Evolutionary conservation across 805 yeast genomes (phyloP).

Genomic region (Ogataea angusta): DNA sequence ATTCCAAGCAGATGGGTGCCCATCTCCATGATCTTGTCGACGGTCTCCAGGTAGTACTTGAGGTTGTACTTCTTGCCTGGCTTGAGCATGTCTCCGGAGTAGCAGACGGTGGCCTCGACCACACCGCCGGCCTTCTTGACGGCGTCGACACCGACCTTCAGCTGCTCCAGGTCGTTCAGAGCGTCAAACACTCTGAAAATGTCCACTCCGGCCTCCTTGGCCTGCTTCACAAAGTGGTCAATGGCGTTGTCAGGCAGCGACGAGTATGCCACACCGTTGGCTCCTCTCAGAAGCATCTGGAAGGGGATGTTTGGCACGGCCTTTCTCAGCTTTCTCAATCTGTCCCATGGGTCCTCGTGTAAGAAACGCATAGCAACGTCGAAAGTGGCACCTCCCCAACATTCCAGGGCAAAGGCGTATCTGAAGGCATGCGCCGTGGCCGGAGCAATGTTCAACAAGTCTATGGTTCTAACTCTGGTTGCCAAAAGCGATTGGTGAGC

Average conservation of each 20-base stretch:
- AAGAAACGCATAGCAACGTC: slow-evolving; percentile 98
- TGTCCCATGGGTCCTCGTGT: slow-evolving; percentile 98
- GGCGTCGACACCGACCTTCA: slow-evolving; percentile 96
- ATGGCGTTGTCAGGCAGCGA: slow-evolving; percentile 98
- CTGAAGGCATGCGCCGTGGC: slow-evolving; percentile 86
- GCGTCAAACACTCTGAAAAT: slow-evolving; percentile 98
- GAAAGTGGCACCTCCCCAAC: slow-evolving; percentile 99
- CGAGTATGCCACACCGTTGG: slow-evolving; percentile 98
- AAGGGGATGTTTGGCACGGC: slow-evolving; percentile 97
- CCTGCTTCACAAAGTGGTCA: slow-evolving; percentile 93
- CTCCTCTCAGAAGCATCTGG: slow-evolving; percentile 99
- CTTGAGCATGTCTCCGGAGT: slow-evolving; percentile 97
- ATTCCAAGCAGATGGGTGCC: slow-evolving; percentile 98
- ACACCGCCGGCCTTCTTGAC: slow-evolving; percentile 99
- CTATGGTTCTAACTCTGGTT: slow-evolving; percentile 94
- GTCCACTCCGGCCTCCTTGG: slow-evolving; percentile 94
- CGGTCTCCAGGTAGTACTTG: slow-evolving; percentile 79
- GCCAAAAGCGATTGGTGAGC: slow-evolving; percentile 98
- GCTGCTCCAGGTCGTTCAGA: slow-evolving; percentile 91
- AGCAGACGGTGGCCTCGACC: slow-evolving; percentile 96
- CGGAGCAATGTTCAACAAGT: slow-evolving; percentile 86
- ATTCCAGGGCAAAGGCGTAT: slow-evolving; percentile 93
- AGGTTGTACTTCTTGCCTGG: slow-evolving; percentile 95
- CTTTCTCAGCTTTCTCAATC: slow-evolving; percentile 82
- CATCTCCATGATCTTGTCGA: slow-evolving; percentile 80